A percentile compares a stretch with the other conserved stretches of the same genome.
These are phyloP conservation scores for Tritrichomonas foetus DNA, from an alignment of 208 protist species.

Conservation along the genomic window DNA sequence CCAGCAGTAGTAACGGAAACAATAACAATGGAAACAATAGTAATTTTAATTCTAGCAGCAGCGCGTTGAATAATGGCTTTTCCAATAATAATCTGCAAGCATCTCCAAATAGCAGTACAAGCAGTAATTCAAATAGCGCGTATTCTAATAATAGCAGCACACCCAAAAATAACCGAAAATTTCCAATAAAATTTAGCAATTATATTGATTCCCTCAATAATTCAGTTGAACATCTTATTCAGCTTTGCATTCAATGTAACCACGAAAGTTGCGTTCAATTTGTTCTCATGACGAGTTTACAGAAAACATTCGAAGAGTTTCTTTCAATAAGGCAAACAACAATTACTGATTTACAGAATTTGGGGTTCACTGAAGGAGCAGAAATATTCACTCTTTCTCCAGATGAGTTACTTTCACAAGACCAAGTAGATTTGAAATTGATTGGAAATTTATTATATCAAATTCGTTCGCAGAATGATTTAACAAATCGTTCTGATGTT, in stretches of 20 bases:
- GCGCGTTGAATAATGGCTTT: no score
- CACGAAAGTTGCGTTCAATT: background rate
- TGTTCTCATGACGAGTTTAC: background rate
- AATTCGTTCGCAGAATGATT: background rate
- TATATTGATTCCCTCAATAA: background rate
- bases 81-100: no score
- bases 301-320: background rate
- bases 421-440: conserved; percentile 21
- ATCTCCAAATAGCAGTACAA: no score
- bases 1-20: no score
- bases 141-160: no score
- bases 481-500: background rate
- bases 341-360: background rate
- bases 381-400: background rate
- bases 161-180: background rate
- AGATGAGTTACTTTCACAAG: background rate
- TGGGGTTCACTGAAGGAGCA: background rate
- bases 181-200: no score
- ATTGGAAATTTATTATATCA: background rate
- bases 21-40: no score
- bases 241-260: background rate
- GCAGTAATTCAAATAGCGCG: no score
- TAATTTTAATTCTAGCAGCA: no score
- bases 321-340: background rate
- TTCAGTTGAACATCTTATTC: conserved; percentile 34